Evolutionary conservation across 2,329 filamentous ascomycete species (phyloP), one percentile per base, ranked within the genome.

Genomic region (Ophiocordyceps unilateralis): DNA sequence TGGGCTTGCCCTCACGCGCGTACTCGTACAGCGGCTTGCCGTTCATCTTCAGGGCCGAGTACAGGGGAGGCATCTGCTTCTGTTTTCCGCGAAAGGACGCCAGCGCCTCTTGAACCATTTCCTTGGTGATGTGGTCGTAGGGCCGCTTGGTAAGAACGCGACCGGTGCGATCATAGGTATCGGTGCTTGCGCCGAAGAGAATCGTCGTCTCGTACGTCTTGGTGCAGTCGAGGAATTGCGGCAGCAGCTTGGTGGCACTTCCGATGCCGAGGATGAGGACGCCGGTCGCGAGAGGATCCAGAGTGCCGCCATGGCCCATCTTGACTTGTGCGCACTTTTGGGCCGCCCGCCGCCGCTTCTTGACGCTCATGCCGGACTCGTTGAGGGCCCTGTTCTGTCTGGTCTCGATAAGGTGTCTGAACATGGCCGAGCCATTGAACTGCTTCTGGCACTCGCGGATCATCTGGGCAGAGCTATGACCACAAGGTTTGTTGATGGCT

Each of bases 11-110:
- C 58, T 88, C 85, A 41, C 91, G 74, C 19, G 91, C 91, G 61
- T 96, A 96, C 63, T 98, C 88, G 58, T 98, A 98, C 41, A 95
- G 70, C 28, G 85, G 83, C 67, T 95, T 95, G 2, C 91, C 91
- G 51, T 95, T 76, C 60, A 95, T 85, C 60, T 89, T 88, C 47
- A 96, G 69, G 10, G 91, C 91, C 24, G 86, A 94, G 62, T 88
- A 98, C 19, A 98, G 75, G 6, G 89, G 89, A 32, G 91, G 91
- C 51, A 84, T 79, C 66, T 98, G 91, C 66, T 83, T 79, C 53
- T 86, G 86, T 51, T 81, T 81, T 15, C 91, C 91, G 34, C 79
- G 72, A 60, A 94, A 95, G 47, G 70, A 65, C 5, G 68, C 70
- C 45, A 96, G 64, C 15, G 81, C 83, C 56, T 82, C 72, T 61